Evolutionary conservation across 2,329 filamentous ascomycete genomes (phyloP).

Genomic region (Monilinia laxa): DNA sequence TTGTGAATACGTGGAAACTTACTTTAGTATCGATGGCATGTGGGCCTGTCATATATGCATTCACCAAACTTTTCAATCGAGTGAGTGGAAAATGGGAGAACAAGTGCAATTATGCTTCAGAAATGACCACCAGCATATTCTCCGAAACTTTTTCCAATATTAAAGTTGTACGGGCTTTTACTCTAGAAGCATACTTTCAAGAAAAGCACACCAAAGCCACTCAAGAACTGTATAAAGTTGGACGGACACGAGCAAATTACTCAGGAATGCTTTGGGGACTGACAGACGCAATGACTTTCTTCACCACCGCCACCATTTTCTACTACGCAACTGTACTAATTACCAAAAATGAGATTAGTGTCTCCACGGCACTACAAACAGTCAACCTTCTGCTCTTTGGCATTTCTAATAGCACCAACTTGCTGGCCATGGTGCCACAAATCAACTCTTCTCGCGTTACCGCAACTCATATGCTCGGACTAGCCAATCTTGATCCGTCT

Average conservation of each 20-base stretch:
- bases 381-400: conserved; percentile 84
- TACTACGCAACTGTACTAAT: conserved; percentile 75
- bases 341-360: conserved; percentile 48
- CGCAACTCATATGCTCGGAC: conserved; percentile 69
- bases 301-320: conserved; percentile 76
- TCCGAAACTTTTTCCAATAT: conserved; percentile 78
- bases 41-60: conserved; percentile 63
- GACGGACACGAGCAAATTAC: conserved; percentile 63
- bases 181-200: conserved; percentile 70
- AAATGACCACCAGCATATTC: conserved; percentile 61
- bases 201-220: conserved; percentile 58
- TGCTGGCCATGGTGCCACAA: conserved; percentile 76
- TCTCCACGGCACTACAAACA: conserved; percentile 66
- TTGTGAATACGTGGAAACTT: conserved; percentile 74
- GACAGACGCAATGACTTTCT: conserved; percentile 70
- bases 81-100: conserved; percentile 72
- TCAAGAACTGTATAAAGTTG: conserved; percentile 55
- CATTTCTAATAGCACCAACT: conserved; percentile 67
- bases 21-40: conserved; percentile 72
- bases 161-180: conserved; percentile 72
- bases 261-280: conserved; percentile 73
- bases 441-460: conserved; percentile 72
- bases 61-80: conserved; percentile 64
- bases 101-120: conserved; percentile 62
- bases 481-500: conserved; percentile 57